phyloP scores from a whole-genome alignment of 1,284 basidiomycete genomes.

The Inonotus obliquus region DNA sequence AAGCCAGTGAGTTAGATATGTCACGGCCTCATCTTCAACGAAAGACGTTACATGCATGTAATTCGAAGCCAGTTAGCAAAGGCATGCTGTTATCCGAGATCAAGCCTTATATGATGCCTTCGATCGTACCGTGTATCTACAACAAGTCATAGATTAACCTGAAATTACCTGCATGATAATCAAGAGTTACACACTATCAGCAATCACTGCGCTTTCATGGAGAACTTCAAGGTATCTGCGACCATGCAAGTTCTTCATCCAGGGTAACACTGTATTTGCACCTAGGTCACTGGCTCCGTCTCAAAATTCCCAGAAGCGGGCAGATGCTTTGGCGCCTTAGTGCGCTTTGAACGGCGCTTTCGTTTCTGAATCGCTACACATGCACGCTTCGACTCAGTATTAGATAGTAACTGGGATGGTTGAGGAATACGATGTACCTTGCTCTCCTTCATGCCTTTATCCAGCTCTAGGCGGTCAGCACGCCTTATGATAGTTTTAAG shows the following conservation, averaged over 20 bases:
- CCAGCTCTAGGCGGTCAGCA: background rate
- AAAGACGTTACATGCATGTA: constrained; percentile 15
- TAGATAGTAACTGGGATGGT: background rate
- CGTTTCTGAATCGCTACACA: constrained; percentile 5
- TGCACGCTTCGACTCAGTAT: background rate
- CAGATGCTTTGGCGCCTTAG: constrained; percentile 9
- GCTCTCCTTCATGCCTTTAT: background rate
- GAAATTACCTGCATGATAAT: background rate
- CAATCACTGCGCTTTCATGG: background rate
- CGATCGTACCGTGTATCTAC: constrained; percentile 1
- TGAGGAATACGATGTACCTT: background rate
- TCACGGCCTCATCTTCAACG: background rate
- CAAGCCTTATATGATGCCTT: no score
- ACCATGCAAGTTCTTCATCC: constrained; percentile 8
- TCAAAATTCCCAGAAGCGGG: constrained; percentile 7
- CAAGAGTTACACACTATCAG: background rate
- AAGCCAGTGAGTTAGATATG: background rate
- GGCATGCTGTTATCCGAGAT: constrained; percentile 16
- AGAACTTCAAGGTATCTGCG: background rate
- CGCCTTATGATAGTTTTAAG: constrained; percentile 4
- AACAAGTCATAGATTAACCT: background rate
- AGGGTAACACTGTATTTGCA: constrained; percentile 4
- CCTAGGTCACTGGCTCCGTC: background rate
- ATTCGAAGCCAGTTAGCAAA: constrained; percentile 17
- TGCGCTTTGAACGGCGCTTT: background rate